Evolutionary conservation across 192 early-diverging fungal species (phyloP).

Genomic region (Coemansia sp.): DNA sequence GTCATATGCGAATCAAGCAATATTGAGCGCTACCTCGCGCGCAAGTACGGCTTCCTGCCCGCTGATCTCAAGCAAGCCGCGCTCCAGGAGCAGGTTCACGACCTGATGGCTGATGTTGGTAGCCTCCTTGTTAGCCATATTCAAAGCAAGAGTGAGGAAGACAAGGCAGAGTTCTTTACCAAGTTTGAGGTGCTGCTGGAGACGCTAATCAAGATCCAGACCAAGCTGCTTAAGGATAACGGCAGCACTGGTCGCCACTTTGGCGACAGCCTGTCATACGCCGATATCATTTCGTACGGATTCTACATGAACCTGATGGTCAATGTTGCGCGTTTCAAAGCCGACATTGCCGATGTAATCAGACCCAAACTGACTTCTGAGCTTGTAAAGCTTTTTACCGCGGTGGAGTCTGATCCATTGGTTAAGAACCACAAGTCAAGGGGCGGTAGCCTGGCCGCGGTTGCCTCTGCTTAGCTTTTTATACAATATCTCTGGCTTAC

Average conservation of each 20-base stretch:
- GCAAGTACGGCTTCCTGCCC: conserved; percentile 41
- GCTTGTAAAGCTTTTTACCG: conserved; percentile 19
- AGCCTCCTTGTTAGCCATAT: not conserved
- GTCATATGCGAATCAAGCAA: conserved; percentile 43
- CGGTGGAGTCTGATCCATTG: conserved; percentile 13
- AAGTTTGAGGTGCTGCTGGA: conserved; percentile 9
- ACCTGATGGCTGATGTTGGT: conserved; percentile 10
- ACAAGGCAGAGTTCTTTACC: not conserved
- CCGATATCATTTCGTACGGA: conserved; percentile 35
- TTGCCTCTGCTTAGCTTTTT: too few species aligned
- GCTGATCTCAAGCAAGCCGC: conserved; percentile 29
- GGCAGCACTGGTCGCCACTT: conserved; percentile 56
- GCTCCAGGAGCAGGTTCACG: conserved; percentile 33
- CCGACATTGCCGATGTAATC: not conserved
- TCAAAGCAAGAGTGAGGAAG: not conserved
- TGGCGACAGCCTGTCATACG: conserved; percentile 49
- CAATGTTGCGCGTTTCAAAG: not conserved
- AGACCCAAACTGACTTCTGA: conserved; percentile 14
- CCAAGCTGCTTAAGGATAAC: conserved; percentile 45
- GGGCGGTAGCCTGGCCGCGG: too few species aligned
- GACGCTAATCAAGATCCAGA: conserved; percentile 31
- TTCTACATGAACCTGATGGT: conserved; percentile 18
- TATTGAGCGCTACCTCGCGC: conserved; percentile 56
- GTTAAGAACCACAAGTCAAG: not conserved
- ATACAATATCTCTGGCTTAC: too few species aligned